Conservation (phyloP, 1,284 basidiomycete species). For the Schizophyllum commune region DNA sequence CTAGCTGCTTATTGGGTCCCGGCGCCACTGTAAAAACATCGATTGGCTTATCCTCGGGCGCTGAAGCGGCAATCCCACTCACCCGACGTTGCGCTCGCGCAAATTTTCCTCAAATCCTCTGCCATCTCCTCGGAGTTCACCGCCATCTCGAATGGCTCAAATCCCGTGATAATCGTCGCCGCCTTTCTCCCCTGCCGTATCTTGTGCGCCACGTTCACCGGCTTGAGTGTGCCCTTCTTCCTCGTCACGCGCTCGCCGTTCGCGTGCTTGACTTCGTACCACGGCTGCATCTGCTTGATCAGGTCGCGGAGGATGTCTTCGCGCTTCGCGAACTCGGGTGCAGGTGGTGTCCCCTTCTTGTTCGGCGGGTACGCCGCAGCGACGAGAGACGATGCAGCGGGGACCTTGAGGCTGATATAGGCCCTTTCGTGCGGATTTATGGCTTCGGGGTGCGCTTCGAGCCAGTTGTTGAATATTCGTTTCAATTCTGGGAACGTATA, state of each 20-base stretch:
- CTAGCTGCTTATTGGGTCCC: slow-evolving; percentile 45
- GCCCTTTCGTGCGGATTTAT: slow-evolving; percentile 59
- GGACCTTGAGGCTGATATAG: slow-evolving; percentile 60
- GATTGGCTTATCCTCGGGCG: neutral
- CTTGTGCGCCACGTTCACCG: slow-evolving; percentile 64
- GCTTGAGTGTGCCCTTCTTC: slow-evolving; percentile 72
- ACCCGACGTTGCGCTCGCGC: slow-evolving; percentile 76
- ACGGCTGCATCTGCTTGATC: slow-evolving; percentile 60
- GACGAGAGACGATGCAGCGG: slow-evolving; percentile 25
- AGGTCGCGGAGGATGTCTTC: slow-evolving; percentile 60
- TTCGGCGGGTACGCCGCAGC: slow-evolving; percentile 40
- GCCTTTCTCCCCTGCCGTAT: slow-evolving; percentile 70
- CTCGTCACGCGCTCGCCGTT: slow-evolving; percentile 38
- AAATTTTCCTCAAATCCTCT: slow-evolving; percentile 69
- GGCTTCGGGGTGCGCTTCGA: slow-evolving; percentile 39
- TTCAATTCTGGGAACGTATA: slow-evolving; percentile 54
- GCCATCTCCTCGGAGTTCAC: slow-evolving; percentile 66
- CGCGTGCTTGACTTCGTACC: slow-evolving; percentile 53
- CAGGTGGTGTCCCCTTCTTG: slow-evolving; percentile 23
- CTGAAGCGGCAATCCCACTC: slow-evolving; percentile 7
- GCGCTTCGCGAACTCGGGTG: slow-evolving; percentile 53
- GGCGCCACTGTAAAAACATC: slow-evolving; percentile 40
- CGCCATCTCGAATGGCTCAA: slow-evolving; percentile 59
- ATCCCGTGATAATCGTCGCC: slow-evolving; percentile 69
- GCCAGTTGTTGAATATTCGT: slow-evolving; percentile 52